Evolutionary conservation across 2,329 filamentous ascomycete genomes (phyloP), one percentile per base, ranked within the genome.

Genomic region (Mycocentrospora acerina): DNA sequence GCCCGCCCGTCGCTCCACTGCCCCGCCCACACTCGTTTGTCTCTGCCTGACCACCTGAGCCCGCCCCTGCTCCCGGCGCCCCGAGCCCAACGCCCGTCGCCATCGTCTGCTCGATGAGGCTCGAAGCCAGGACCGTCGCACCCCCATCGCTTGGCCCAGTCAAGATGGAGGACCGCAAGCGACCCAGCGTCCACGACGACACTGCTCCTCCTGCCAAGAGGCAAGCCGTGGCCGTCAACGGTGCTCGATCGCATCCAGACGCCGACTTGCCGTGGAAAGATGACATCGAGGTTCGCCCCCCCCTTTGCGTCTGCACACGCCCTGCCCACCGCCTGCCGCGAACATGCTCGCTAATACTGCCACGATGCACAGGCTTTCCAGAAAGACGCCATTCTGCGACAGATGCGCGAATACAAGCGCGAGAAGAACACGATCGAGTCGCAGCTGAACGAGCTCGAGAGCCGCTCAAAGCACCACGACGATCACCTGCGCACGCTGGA

Each of bases 81-180:
- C 47, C 36, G 40, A 53, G 46, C 48, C 51, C 42, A 43, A 40
- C 50, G 34, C 39, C 32, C 44, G 43, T 26, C 46, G 40, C 64
- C 69, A 60, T 69, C 68, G 71, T 71, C 73, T 60, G 63, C 79
- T 86, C 89, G 80, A 94, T 94, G 88, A 81, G 87, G 80, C 83
- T 87, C 75, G 85, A 87, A 74, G 79, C 81, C 58, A 78, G 79
- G 68, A 80, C 82, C 72, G 78, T 84, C 71, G 79, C 84, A 78
- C 81, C 83, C 80, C 82, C 86, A 77, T 85, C 88, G 75, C 71
- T 79, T 70, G 83, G 83, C 79, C 79, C 88, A 74, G 77, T 83
- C 77, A 95, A 93, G 81, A 98, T 97, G 91, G 93, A 98, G 80
- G 93, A 97, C 78, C 89, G 93, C 81, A 98, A 98, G 81, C 84